Evolutionary conservation across 1,139 yeast species (phyloP), one percentile per base, ranked within the genome.

Genomic region (Yamadazyma diddensiae): DNA sequence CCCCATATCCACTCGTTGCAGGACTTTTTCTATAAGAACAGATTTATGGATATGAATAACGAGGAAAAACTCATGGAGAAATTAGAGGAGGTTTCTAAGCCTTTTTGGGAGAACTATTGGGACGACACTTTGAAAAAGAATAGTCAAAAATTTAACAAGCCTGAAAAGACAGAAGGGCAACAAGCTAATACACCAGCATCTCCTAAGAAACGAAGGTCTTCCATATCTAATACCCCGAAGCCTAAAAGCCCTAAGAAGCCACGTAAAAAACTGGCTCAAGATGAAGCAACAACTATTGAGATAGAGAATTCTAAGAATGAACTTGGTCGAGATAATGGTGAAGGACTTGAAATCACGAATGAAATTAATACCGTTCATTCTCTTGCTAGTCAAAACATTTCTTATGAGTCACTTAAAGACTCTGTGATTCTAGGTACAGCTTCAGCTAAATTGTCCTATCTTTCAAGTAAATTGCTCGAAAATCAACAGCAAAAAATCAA

Each of bases 381-480:
- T 5, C 31, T 38, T 7, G 35, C 40, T 3, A 39, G 42, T 11
- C 47, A 45, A 22, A 44, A 44, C 25, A 36, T 47, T 6, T 41
- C 52, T 0, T 55, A 43, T 34, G 44, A 53, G 15, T 29, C 41
- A 5, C 46, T 67, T 12, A 52, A 62, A 23, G 38, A 52, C n/a
- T 63, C 79, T 0, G 50, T 41, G 9, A 53, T 79, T 1, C 40
- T 71, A 12, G 85, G 85, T 1, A 74, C 84, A 0, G 73, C 80
- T 0, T 79, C 85, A 0, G 58, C 79, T 0, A 81, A 81, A 46
- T 53, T 81, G 11, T 74, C 84, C 4, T 81, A 81, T 41, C 55
- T 81, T 38, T 64, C 75, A 0, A 61, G 79, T 13, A 60, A 76
- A 34, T 45, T 81, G 13, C 50, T 78, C 16, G 80, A 77, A 35